phyloP scores from a whole-genome alignment of 2,329 filamentous ascomycete species.

The Aspergillus latus region DNA sequence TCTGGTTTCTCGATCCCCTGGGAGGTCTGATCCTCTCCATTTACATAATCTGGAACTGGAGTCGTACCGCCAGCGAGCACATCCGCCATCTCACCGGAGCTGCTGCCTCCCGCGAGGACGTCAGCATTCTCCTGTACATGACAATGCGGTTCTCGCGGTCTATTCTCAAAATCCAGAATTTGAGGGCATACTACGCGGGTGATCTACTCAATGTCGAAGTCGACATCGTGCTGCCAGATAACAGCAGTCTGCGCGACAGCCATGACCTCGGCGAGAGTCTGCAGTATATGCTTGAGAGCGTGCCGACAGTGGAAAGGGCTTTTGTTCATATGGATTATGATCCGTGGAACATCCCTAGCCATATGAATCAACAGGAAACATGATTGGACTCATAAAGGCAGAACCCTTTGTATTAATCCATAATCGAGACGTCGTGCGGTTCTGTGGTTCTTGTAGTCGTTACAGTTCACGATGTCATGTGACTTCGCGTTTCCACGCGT shows the following conservation, averaged over 20 bases:
- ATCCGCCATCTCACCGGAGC: constrained; percentile 63
- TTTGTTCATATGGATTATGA: constrained; percentile 54
- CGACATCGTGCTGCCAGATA: constrained; percentile 61
- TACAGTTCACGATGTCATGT: not conserved
- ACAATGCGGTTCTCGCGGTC: constrained; percentile 91
- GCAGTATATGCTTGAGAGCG: constrained; percentile 61
- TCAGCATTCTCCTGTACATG: constrained; percentile 82
- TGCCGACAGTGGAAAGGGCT: constrained; percentile 44
- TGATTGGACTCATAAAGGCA: not conserved
- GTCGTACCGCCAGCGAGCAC: constrained; percentile 61
- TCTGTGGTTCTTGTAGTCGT: not conserved
- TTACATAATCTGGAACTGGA: constrained; percentile 63
- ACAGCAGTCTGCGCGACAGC: constrained; percentile 55
- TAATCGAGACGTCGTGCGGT: too few species aligned
- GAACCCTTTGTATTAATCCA: not conserved
- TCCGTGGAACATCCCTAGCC: constrained; percentile 45
- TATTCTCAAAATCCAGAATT: constrained; percentile 66
- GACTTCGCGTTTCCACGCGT: not conserved
- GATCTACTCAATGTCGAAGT: constrained; percentile 64
- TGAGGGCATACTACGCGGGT: constrained; percentile 63
- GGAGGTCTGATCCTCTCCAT: constrained; percentile 62
- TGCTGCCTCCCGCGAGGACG: constrained; percentile 58
- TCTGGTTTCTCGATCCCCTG: constrained; percentile 62
- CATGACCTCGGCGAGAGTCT: constrained; percentile 62
- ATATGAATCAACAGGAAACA: constrained; percentile 35